phyloP scores from a whole-genome alignment of 495 filamentous ascomycete species.

The Endocarpon pusillum region DNA sequence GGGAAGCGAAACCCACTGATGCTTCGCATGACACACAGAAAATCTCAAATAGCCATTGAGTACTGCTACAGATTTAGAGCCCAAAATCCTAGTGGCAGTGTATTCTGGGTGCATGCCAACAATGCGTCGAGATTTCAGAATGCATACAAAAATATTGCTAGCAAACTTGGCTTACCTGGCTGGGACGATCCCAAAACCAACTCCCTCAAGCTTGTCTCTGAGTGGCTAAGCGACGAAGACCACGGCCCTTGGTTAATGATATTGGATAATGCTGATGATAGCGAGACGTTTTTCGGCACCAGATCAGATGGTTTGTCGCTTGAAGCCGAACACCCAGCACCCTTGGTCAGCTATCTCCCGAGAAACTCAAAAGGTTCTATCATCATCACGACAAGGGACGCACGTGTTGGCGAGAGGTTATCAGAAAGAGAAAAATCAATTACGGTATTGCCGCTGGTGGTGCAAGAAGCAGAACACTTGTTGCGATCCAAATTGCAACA shows the following conservation, averaged over 20 bases:
- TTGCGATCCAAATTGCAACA: conserved; percentile 8
- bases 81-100: conserved; percentile 13
- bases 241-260: conserved; percentile 15
- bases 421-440: conserved; percentile 6
- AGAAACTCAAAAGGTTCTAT: conserved; percentile 18
- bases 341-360: conserved; percentile 18
- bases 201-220: conserved; percentile 8
- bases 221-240: conserved; percentile 7
- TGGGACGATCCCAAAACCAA: conserved; percentile 9
- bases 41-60: conserved; percentile 36
- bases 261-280: conserved; percentile 21
- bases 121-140: conserved; percentile 22
- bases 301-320: conserved; percentile 3
- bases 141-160: conserved; percentile 26
- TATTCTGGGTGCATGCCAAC: conserved; percentile 32
- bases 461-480: conserved; percentile 10
- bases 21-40: conserved; percentile 19
- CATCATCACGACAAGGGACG: conserved; percentile 24
- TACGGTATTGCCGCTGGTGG: conserved; percentile 18
- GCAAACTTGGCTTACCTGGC: conserved; percentile 12
- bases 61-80: conserved; percentile 22
- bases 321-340: neutral
- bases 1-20: conserved; percentile 1
- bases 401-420: conserved; percentile 12
- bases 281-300: conserved; percentile 11